Base-by-base conservation (phyloP, 306 rosid genomes). In the Pyrus pyrifolia region DNA sequence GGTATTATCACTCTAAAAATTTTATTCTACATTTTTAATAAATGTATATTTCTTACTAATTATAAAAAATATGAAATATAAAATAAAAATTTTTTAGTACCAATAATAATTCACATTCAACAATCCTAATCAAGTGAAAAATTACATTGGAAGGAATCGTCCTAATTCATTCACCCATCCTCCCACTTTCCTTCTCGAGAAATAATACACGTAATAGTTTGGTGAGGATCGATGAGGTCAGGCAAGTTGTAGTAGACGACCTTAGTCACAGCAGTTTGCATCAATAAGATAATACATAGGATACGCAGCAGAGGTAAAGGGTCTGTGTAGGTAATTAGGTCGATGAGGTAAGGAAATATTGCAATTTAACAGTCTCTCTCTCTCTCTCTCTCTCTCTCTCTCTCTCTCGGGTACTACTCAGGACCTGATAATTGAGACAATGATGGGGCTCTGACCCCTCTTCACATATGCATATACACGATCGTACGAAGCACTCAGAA, bases 371-470 rank as follows among this genome's bases (percentile, higher is more conserved):
- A 53, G 19, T 53, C 59, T 53, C 61, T 3, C 60, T 18, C 5
- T 49, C 52, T 13, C 59, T 53, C 61, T 3, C 60, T 18, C 5
- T 49, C 52, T 13, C 52, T 12, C 52, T 49, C 55, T 25, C 27
- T 25, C 27, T 25, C 27, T 55, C 65, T 61, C 35, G 15, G 38
- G 67, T 61, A 61, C 11, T 25, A 1, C 31, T 2, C 21, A 61
- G 23, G 23, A 31, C 15, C n/a, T 75, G 83, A 88, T 92, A 82
- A 92, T 88, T 87, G 93, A 86, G 98, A 87, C 85, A 85, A 93
- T 93, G 93, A 93, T 88, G 84, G 90, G 78, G 81, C 89, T 87
- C 87, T 86, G 88, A 82, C 71, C 76, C 22, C 81, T 77, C 83
- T 69, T 21, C 31, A 76, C 57, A 49, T 51, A 78, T 71, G 19